These are phyloP conservation scores for Stramenopiles sp. DNA, from an alignment of 352 stramenopile genomes.

Conservation along the genomic window DNA sequence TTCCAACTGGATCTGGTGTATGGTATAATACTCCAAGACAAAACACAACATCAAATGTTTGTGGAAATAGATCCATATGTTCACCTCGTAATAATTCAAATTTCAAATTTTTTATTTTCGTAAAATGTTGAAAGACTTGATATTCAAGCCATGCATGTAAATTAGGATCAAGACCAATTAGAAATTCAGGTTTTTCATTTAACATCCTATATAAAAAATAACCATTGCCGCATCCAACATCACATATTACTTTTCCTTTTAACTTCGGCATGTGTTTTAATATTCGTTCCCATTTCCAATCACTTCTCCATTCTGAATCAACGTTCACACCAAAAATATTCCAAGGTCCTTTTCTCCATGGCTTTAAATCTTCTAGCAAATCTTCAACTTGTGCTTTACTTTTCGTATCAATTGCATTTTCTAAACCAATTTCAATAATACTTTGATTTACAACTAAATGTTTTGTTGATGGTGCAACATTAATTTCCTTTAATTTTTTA, in stretches of 20 bases:
- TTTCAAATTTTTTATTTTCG: not conserved
- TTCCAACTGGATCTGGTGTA: conserved; percentile 14
- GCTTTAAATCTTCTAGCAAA: not conserved
- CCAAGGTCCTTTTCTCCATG: conserved; percentile 16
- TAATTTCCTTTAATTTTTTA: not conserved
- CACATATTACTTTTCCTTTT: conserved; percentile 12
- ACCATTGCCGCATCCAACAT: conserved; percentile 14
- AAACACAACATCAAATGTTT: conserved; percentile 15
- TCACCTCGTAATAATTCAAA: conserved; percentile 5
- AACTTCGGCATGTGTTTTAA: conserved; percentile 6
- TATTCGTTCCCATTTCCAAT: conserved; percentile 15
- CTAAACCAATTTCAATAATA: not conserved
- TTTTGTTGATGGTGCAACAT: too few relatives aligned
- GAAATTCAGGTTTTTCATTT: conserved; percentile 8
- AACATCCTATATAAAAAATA: conserved; percentile 19
- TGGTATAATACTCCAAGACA: conserved; percentile 15
- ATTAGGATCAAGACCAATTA: conserved; percentile 14
- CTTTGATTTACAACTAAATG: not conserved
- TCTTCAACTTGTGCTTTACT: not conserved
- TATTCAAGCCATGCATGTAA: conserved; percentile 14
- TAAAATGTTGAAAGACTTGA: conserved; percentile 12
- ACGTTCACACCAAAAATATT: conserved; percentile 13
- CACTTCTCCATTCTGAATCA: conserved; percentile 12
- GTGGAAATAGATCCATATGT: conserved; percentile 10
- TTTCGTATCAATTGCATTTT: not conserved